A percentile compares a stretch with the other conserved stretches of the same genome.
Conservation (phyloP, 768 basidiomycete genomes). For the Boletus sp. region DNA sequence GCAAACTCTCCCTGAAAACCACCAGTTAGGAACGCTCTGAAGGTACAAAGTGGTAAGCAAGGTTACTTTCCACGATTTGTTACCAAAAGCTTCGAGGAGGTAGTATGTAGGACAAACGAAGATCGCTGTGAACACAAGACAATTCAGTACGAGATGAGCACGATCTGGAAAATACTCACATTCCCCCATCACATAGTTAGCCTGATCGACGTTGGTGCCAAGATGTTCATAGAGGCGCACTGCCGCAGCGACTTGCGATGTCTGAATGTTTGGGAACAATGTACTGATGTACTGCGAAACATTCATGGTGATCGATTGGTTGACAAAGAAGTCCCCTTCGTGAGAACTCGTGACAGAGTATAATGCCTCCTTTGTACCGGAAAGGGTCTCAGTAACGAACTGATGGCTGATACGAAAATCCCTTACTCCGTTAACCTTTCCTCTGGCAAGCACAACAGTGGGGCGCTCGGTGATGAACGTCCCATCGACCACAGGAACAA, state of each 20-base stretch:
- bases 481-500: slow-evolving; percentile 9
- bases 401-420: not conserved
- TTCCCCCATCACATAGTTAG: slow-evolving; percentile 1
- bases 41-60: not conserved
- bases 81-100: slow-evolving; percentile 1
- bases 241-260: not conserved
- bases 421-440: slow-evolving; percentile 8
- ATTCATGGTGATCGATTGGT: not conserved
- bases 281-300: slow-evolving; percentile 1
- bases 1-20: slow-evolving; percentile 5
- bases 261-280: not conserved
- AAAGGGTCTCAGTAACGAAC: not conserved
- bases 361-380: not conserved
- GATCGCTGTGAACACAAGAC: not conserved
- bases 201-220: not conserved
- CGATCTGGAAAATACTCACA: not conserved
- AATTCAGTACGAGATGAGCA: not conserved
- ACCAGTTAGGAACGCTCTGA: not conserved
- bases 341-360: slow-evolving; percentile 3
- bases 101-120: slow-evolving; percentile 8
- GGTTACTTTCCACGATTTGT: slow-evolving; percentile 4
- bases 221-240: not conserved
- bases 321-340: slow-evolving; percentile 1
- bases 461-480: slow-evolving; percentile 5
- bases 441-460: not conserved